A percentile compares a stretch with the other conserved stretches of the same genome.
These are phyloP conservation scores for Purpureocillium lavendulum DNA, from an alignment of 2,329 filamentous ascomycete genomes.

Conservation along the genomic window DNA sequence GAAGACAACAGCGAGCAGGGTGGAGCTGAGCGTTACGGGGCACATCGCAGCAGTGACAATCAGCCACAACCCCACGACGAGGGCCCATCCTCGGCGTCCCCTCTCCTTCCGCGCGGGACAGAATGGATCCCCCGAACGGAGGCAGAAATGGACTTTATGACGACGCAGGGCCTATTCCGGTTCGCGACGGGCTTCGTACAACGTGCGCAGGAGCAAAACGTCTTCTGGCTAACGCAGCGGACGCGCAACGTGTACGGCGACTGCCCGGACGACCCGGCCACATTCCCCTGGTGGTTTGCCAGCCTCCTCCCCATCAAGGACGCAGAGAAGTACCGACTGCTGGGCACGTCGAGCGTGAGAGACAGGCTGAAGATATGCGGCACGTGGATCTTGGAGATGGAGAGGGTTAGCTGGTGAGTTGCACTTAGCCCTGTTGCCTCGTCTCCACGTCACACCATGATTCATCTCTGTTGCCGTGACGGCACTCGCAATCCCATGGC, in stretches of 20 bases:
- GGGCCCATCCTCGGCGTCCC: too few relatives aligned
- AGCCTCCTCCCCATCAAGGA: slow-evolving; percentile 71
- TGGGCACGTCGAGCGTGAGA: slow-evolving; percentile 67
- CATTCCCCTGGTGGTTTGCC: slow-evolving; percentile 88
- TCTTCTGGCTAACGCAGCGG: slow-evolving; percentile 65
- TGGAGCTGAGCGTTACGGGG: too few relatives aligned
- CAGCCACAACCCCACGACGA: too few relatives aligned
- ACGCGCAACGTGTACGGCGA: slow-evolving; percentile 70
- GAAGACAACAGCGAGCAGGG: too few relatives aligned
- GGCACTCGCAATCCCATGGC: too few relatives aligned
- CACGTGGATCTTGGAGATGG: slow-evolving; percentile 67
- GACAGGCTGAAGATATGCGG: slow-evolving; percentile 78
- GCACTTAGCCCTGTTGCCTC: not conserved
- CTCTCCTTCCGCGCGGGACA: too few relatives aligned
- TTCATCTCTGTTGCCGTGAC: too few relatives aligned
- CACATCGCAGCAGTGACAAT: not conserved
- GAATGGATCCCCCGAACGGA: not conserved
- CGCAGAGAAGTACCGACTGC: slow-evolving; percentile 68
- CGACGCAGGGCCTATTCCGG: slow-evolving; percentile 63
- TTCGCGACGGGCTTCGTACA: slow-evolving; percentile 59
- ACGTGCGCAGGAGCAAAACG: slow-evolving; percentile 59
- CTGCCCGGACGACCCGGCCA: slow-evolving; percentile 64
- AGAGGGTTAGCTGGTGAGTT: slow-evolving; percentile 62
- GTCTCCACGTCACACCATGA: too few relatives aligned
- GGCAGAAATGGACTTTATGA: slow-evolving; percentile 33